These are phyloP conservation scores for Asclepias syriaca DNA, from an alignment of 257 asterid genomes.

Conservation along the genomic window DNA sequence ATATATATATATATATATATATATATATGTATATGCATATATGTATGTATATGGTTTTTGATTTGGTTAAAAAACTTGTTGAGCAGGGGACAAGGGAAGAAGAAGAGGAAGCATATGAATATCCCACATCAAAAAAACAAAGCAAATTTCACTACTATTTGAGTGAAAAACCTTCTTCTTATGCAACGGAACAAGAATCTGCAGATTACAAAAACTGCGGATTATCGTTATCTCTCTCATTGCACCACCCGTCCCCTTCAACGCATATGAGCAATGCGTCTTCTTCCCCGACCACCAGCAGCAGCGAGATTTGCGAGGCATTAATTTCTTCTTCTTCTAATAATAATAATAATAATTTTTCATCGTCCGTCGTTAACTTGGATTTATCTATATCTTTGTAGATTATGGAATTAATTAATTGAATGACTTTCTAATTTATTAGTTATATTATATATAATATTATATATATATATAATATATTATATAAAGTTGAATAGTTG, in stretches of 20 bases:
- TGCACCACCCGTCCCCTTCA: constrained; percentile 32
- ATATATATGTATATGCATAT: too few species aligned
- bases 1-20: too few species aligned
- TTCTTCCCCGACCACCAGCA: constrained; percentile 19
- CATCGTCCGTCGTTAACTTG: constrained; percentile 23
- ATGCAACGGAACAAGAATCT: constrained; percentile 12
- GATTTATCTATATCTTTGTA: constrained; percentile 60
- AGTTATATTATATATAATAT: too few species aligned
- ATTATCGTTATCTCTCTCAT: constrained; percentile 51
- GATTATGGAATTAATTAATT: background rate
- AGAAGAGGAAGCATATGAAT: background rate
- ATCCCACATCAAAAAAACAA: background rate
- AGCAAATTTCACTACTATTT: constrained; percentile 23
- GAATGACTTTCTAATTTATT: background rate
- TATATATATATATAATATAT: too few species aligned
- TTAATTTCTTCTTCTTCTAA: constrained; percentile 23
- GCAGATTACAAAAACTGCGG: constrained; percentile 31
- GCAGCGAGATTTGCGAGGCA: constrained; percentile 56
- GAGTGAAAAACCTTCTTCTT: background rate
- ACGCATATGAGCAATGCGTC: constrained; percentile 38
- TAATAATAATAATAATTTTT: background rate
- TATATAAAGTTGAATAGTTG: too few species aligned
- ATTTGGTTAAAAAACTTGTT: too few species aligned
- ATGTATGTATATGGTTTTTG: too few species aligned
- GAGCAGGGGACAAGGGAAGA: constrained; percentile 11